Evolutionary conservation across 1,284 basidiomycete genomes (phyloP), one percentile per base, ranked within the genome.

Genomic region (Binderoboletus segoi): DNA sequence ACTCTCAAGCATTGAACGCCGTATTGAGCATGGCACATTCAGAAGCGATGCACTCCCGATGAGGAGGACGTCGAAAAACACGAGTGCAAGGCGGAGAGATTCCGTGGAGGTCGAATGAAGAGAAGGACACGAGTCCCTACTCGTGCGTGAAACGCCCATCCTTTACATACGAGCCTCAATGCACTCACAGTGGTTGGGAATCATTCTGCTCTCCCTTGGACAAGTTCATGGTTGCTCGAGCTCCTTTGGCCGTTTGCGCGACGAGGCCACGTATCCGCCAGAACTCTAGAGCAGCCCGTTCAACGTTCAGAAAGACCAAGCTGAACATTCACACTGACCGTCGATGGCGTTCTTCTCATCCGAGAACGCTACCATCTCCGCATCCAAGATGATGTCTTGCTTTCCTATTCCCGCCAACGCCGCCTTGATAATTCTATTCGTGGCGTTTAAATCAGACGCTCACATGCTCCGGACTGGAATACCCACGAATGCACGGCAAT

Each of bases 311-410:
- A 20, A 33, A 20, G 15, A 18, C 40, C 7, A 28, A n/a, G 3
- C 24, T 24, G 20, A 54, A 28, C 16, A 45, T 53, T 35, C n/a
- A 42, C 41, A 61, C 73, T 49, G 58, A 87, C 88, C 88, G 57
- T 89, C 86, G 38, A 90, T 78, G 23, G 73, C 70, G 24, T 76
- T 55, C 21, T 68, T 66, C 0, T 69, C 72, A 26, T 86, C 87
- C 47, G 88, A 83, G 69, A 82, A 95, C 0, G 91, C 86, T 6
- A 95, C 86, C 83, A 96, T 92, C 72, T 96, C 94, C 1, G 92
- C 92, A 67, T 96, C 94, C 0, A 96, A 72, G 20, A 96, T 85
- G 32, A 90, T 71, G 56, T 82, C 83, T 45, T 71, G 69, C 58
- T 69, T 72, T 26, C 63, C 69, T 28, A 65, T 55, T 8, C 60